Evolutionary conservation across 768 basidiomycete species (phyloP).

Genomic region (Cyclocybe cylindracea): DNA sequence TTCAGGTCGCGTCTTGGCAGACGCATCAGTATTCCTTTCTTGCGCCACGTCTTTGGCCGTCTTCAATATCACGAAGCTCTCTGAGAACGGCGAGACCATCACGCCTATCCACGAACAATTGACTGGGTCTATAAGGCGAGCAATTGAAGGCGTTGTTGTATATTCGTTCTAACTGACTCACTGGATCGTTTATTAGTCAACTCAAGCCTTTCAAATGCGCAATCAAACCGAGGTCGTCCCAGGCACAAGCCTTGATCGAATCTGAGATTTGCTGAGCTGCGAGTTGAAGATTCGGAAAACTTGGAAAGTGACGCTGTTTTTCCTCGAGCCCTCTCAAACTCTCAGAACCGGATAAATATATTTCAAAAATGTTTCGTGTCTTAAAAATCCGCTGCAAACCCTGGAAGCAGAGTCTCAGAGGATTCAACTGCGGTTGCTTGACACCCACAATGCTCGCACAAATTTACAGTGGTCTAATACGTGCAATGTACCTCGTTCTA

Average conservation of each 20-base stretch:
- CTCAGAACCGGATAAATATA: too few relatives aligned
- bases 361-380: too few relatives aligned
- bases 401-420: too few relatives aligned
- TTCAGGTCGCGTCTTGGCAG: conserved; percentile 38
- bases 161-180: background rate
- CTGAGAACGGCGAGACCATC: conserved; percentile 24
- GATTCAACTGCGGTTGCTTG: too few relatives aligned
- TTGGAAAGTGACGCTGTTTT: too few relatives aligned
- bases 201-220: conserved; percentile 42
- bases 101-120: conserved; percentile 40
- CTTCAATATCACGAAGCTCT: conserved; percentile 37
- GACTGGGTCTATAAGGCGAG: conserved; percentile 47
- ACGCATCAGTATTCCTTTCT: conserved; percentile 42
- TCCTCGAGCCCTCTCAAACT: too few relatives aligned
- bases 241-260: conserved; percentile 39
- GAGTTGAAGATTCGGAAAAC: too few relatives aligned
- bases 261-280: conserved; percentile 18
- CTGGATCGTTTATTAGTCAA: conserved; percentile 27
- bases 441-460: too few relatives aligned
- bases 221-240: conserved; percentile 40
- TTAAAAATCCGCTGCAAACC: too few relatives aligned
- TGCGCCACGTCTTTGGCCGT: conserved; percentile 42
- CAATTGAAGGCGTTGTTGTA: background rate
- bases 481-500: too few relatives aligned
- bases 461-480: too few relatives aligned